A percentile compares a stretch with the other conserved stretches of the same genome.
phyloP scores from a whole-genome alignment of 2,329 filamentous ascomycete genomes.

The Rutstroemia sp. region DNA sequence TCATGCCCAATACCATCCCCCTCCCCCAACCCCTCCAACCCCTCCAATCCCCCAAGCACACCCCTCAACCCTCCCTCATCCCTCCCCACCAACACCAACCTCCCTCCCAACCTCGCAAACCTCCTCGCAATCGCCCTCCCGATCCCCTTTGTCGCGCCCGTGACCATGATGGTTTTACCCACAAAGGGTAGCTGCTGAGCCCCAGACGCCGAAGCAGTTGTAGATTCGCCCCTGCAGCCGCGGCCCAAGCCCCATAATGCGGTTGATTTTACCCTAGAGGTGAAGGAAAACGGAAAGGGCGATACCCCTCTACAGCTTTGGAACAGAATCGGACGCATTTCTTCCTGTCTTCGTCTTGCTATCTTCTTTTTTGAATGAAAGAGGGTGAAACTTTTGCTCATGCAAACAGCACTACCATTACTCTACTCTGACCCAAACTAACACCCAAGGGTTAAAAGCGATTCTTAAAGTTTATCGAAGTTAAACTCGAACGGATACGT shows the following conservation, averaged over 20 bases:
- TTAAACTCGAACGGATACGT: too few relatives aligned
- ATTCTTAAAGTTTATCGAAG: background rate
- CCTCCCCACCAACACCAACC: constrained; percentile 55
- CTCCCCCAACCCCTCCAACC: constrained; percentile 32
- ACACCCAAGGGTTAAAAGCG: background rate
- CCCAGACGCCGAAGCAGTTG: too few relatives aligned
- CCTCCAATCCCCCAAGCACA: constrained; percentile 35
- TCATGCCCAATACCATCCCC: constrained; percentile 12
- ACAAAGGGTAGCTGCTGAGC: too few relatives aligned
- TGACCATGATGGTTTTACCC: constrained; percentile 44
- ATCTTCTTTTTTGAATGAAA: background rate
- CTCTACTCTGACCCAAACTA: too few relatives aligned
- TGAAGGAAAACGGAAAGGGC: too few relatives aligned
- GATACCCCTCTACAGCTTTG: background rate
- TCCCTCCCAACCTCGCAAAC: constrained; percentile 56
- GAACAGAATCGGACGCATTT: background rate
- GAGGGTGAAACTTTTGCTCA: background rate
- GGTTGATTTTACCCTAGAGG: too few relatives aligned
- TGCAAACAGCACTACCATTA: too few relatives aligned
- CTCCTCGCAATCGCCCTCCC: constrained; percentile 58
- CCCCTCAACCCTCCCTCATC: constrained; percentile 58
- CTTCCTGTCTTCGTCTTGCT: background rate
- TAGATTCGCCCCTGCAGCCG: too few relatives aligned
- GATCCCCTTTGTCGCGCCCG: constrained; percentile 65
- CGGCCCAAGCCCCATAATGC: too few relatives aligned